Base-by-base conservation (phyloP, 495 filamentous ascomycete genomes). In the Xylaria acuta region DNA sequence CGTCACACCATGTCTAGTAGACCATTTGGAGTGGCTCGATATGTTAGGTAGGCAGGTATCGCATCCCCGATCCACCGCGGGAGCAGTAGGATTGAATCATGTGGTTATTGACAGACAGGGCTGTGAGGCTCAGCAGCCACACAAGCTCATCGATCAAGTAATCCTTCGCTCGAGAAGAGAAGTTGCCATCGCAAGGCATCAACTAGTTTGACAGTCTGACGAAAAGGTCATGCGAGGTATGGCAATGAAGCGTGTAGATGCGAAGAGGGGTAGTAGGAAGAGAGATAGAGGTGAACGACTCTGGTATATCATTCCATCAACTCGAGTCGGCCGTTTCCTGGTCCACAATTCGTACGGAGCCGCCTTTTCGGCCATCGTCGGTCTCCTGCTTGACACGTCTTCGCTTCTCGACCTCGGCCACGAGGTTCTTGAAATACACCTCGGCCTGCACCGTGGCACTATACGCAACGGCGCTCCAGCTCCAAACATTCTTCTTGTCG, bases 401-500 rank as follows among this genome's bases (percentile, higher is more conserved):
- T 74, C 82, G 76, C 71, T 80, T 82, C 74, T 85, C 82, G 14
- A 84, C 82, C 76, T 92, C 91, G 0, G 80, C 82, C 0, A 93
- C 86, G 65, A 94, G 79, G 41, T 86, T 86, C 82, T 88, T 87
- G 53, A 94, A 89, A 74, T 93, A 94, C 25, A 91, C 90, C 80
- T 95, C 93, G 22, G 91, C 92, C 74, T 91, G 88, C 27, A 92
- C 89, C 2, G 91, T 93, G 32, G 88, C 88, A 58, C 88, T 90
- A 78, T 95, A 97, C 38, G 86, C 86, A 16, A 92, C 83, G 7
- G 94, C 90, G 30, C 87, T 92, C 89, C 92, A 95, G 71, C 85
- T 89, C 84, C 88, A 90, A 4, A 86, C 80, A 75, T 97, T 97
- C 75, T 79, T 85, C 58, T 85, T 88, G 60, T 87, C 83, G 1